Evolutionary conservation across 129 eudicot genomes (phyloP).

Genomic region (Rutidosis leptorrhynchoides): DNA sequence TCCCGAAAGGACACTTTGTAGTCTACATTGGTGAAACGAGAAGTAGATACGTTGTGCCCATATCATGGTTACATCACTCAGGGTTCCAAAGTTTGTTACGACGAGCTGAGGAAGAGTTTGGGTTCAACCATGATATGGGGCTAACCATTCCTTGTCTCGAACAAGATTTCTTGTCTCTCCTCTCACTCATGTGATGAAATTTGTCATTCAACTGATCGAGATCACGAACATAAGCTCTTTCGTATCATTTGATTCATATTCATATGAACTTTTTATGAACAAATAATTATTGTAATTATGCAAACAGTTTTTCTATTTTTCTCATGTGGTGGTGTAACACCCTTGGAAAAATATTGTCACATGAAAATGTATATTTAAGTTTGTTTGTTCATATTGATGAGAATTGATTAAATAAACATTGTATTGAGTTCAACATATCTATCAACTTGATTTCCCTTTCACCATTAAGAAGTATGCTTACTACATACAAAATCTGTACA

Average conservation of each 20-base stretch:
- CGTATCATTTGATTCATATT: conserved; percentile 1
- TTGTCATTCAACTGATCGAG: background rate
- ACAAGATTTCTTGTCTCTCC: conserved; percentile 46
- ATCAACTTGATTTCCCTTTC: background rate
- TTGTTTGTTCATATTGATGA: background rate
- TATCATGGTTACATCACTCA: conserved; percentile 43
- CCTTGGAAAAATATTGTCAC: conserved; percentile 32
- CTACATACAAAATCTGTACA: background rate
- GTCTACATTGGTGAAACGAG: conserved; percentile 63
- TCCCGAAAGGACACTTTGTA: conserved; percentile 66
- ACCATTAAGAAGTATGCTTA: background rate
- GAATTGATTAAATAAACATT: background rate
- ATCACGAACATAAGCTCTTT: conserved; percentile 2
- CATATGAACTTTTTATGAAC: background rate
- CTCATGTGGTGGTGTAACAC: conserved; percentile 28
- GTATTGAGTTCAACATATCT: background rate
- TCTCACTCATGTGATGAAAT: conserved; percentile 33
- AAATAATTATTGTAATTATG: background rate
- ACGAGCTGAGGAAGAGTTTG: conserved; percentile 64
- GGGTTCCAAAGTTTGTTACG: conserved; percentile 45
- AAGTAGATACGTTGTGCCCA: conserved; percentile 51
- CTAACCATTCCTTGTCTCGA: conserved; percentile 67
- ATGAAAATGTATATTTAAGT: background rate
- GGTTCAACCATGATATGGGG: conserved; percentile 61
- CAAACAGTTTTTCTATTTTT: conserved; percentile 23